Evolutionary conservation across 169 alveolate species (phyloP).

Genomic region (Eimeria mitis): DNA sequence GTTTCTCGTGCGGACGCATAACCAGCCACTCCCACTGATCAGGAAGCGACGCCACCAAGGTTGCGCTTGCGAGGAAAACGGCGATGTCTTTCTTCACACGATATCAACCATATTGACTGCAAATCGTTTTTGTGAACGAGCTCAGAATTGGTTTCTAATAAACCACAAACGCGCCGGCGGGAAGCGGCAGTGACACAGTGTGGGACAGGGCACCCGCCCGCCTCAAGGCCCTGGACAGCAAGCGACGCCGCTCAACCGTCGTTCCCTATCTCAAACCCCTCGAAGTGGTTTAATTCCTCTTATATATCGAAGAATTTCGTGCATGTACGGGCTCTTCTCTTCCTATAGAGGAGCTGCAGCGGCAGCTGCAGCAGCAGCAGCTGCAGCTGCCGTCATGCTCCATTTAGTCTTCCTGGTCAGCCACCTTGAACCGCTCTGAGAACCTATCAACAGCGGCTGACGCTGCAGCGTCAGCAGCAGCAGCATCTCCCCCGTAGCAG

Average conservation of each 20-base stretch:
- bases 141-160: background rate
- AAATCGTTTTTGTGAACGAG: background rate
- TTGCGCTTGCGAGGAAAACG: background rate
- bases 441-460: background rate
- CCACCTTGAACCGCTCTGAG: background rate
- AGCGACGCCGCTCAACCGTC: constrained; percentile 28
- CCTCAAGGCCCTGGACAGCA: constrained; percentile 51
- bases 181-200: constrained; percentile 7
- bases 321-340: background rate
- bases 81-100: background rate
- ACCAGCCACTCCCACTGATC: background rate
- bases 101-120: background rate
- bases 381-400: constrained; percentile 16
- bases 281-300: background rate
- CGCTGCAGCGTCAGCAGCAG: background rate
- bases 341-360: constrained; percentile 8
- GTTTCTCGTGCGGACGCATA: background rate
- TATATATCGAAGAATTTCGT: background rate
- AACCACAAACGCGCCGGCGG: background rate
- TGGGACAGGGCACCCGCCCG: constrained; percentile 53
- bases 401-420: background rate
- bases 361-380: constrained; percentile 27
- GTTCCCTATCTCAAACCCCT: background rate
- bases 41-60: background rate
- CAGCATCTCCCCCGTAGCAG: background rate